Evolutionary conservation across 805 yeast species (phyloP).

Genomic region (Kuraishia capsulata): DNA sequence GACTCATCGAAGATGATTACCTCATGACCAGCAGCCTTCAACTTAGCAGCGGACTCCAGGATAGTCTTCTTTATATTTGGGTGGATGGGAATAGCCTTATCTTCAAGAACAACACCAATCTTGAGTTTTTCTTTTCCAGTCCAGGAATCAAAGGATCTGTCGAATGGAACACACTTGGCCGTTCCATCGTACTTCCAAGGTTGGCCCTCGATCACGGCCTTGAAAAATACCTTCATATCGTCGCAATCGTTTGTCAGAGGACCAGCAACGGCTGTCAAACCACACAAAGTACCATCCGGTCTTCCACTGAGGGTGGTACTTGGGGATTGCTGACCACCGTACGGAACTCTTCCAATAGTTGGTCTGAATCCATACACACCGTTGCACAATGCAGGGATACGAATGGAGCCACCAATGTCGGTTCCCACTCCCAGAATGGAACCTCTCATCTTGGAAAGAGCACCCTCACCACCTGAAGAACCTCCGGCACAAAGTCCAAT

Average conservation of each 20-base stretch:
- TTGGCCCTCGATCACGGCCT: conserved; percentile 11
- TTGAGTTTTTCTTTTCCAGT: background rate
- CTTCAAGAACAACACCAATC: background rate
- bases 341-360: conserved; percentile 23
- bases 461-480: conserved; percentile 60
- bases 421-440: conserved; percentile 54
- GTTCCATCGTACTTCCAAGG: conserved; percentile 12
- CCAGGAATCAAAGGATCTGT: background rate
- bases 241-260: conserved; percentile 40
- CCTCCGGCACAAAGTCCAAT: conserved; percentile 50
- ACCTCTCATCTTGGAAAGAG: conserved; percentile 45
- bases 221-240: conserved; percentile 41
- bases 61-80: background rate
- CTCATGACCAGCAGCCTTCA: conserved; percentile 1
- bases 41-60: background rate
- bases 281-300: conserved; percentile 1
- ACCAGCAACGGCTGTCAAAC: conserved; percentile 32
- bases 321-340: conserved; percentile 49
- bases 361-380: conserved; percentile 51
- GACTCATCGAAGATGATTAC: background rate
- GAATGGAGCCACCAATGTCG: conserved; percentile 55
- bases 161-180: background rate
- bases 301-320: background rate
- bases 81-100: background rate
- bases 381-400: conserved; percentile 49